phyloP scores from a whole-genome alignment of 2,329 filamentous ascomycete species.

The Hortaea sp. region DNA sequence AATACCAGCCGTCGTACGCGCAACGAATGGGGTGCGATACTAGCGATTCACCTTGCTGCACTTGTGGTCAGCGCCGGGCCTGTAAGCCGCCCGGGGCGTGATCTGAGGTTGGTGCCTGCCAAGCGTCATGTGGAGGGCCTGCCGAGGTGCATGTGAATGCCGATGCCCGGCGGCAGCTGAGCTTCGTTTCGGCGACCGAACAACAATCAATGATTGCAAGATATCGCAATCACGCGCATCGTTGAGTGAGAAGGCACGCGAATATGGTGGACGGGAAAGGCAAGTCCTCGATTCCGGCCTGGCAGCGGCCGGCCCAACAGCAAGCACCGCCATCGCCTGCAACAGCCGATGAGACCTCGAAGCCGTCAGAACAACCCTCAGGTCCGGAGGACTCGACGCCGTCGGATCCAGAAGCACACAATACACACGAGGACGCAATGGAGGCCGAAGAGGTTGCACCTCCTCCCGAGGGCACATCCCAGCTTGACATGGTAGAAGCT shows the following conservation, averaged over 20 bases:
- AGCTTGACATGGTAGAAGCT: conserved; percentile 57
- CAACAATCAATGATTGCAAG: too few species aligned
- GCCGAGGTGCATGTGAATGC: not conserved
- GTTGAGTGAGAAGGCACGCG: too few species aligned
- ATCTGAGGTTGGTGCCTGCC: too few species aligned
- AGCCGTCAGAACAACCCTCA: conserved; percentile 13
- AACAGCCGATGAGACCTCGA: conserved; percentile 16
- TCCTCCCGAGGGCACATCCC: conserved; percentile 1
- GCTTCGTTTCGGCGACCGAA: too few species aligned
- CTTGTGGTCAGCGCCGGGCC: too few species aligned
- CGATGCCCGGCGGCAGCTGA: not conserved
- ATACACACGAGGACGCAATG: conserved; percentile 1
- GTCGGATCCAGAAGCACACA: not conserved
- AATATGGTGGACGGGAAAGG: conserved; percentile 18
- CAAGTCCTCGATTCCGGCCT: conserved; percentile 23
- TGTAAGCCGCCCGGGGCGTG: too few species aligned
- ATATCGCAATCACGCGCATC: too few species aligned
- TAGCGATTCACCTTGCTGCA: too few species aligned
- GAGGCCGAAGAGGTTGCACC: conserved; percentile 2
- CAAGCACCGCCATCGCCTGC: conserved; percentile 1
- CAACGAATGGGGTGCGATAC: not conserved
- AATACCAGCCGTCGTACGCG: not conserved
- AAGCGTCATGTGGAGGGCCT: not conserved
- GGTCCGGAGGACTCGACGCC: not conserved
- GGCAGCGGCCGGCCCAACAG: conserved; percentile 20